Evolutionary conservation across 2,329 filamentous ascomycete genomes (phyloP).

Genomic region (Colletotrichum sidae): DNA sequence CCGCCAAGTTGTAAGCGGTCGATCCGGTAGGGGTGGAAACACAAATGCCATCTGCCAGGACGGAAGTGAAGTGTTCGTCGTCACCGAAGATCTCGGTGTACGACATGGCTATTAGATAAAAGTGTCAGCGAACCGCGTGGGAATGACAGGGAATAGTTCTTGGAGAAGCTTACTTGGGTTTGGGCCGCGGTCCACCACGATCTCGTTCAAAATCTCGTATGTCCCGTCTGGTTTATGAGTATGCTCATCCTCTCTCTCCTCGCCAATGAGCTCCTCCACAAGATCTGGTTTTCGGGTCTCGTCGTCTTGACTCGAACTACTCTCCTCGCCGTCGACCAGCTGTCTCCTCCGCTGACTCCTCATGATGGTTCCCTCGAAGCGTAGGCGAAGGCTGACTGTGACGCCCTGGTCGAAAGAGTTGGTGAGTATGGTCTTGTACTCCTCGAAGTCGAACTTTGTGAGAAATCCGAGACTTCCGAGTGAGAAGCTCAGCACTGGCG

Average conservation of each 20-base stretch:
- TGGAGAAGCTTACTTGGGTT: constrained; percentile 78
- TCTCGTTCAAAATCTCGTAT: constrained; percentile 93
- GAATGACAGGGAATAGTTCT: constrained; percentile 2
- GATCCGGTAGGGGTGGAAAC: constrained; percentile 95
- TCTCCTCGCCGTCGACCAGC: constrained; percentile 38
- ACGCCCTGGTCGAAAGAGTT: constrained; percentile 85
- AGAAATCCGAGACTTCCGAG: constrained; percentile 93
- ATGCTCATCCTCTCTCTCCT: constrained; percentile 83
- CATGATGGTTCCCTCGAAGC: constrained; percentile 97
- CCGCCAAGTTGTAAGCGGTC: constrained; percentile 88
- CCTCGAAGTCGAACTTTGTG: constrained; percentile 93
- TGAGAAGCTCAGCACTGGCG: constrained; percentile 91
- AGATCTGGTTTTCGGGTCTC: constrained; percentile 69
- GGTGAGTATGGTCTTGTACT: constrained; percentile 76
- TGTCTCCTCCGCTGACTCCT: constrained; percentile 69
- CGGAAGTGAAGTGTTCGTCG: constrained; percentile 93
- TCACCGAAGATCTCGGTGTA: constrained; percentile 93
- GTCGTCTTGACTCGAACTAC: constrained; percentile 48
- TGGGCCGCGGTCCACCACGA: constrained; percentile 94
- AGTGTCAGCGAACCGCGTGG: constrained; percentile 9
- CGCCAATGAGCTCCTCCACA: constrained; percentile 89
- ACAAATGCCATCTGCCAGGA: constrained; percentile 92
- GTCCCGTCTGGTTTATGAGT: constrained; percentile 89
- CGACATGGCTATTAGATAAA: constrained; percentile 76
- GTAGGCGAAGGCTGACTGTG: constrained; percentile 85